Evolutionary conservation across 345 rosid species (phyloP).

Genomic region (Eutrema heterophyllum): DNA sequence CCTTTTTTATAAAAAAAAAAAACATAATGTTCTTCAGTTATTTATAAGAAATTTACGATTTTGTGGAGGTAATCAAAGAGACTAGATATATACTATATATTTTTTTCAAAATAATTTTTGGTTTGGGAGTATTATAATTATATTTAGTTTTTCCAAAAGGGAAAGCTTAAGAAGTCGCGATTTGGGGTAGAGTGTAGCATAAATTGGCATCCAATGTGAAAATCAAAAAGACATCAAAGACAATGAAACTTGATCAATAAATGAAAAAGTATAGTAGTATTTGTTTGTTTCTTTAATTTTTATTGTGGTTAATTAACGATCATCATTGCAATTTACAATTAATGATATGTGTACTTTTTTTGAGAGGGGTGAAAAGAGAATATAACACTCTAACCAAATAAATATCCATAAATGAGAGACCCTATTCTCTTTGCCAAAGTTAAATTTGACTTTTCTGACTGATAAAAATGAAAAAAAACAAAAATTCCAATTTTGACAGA

Average conservation of each 20-base stretch:
- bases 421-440: background rate
- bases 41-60: background rate
- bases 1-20: background rate
- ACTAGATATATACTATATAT: too few species aligned
- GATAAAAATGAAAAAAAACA: background rate
- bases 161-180: constrained; percentile 33
- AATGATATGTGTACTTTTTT: constrained; percentile 5
- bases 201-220: constrained; percentile 32
- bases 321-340: constrained; percentile 9
- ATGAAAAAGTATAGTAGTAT: background rate
- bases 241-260: constrained; percentile 21
- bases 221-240: constrained; percentile 23
- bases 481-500: constrained; percentile 38
- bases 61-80: too few species aligned
- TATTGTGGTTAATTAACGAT: background rate
- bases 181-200: constrained; percentile 25
- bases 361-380: constrained; percentile 3
- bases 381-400: background rate
- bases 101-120: too few species aligned
- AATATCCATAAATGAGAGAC: constrained; percentile 1
- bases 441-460: constrained; percentile 19
- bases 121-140: background rate
- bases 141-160: constrained; percentile 26
- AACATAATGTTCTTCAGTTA: background rate
- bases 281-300: background rate